Evolutionary conservation across 192 early-diverging fungal genomes (phyloP), one percentile per base, ranked within the genome.

Genomic region (Ramicandelaber brevisporus): DNA sequence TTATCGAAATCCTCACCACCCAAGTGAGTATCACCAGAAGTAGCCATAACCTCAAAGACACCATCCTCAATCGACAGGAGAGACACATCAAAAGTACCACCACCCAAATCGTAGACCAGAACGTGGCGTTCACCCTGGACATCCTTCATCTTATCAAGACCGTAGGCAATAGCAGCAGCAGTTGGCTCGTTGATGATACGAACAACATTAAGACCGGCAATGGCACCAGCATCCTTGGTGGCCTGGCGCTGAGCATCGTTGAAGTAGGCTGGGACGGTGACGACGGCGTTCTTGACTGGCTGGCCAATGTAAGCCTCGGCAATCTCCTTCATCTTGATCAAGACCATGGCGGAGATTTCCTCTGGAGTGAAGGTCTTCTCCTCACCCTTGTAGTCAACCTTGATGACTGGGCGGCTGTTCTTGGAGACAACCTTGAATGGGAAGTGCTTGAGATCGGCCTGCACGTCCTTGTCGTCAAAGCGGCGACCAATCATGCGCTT

Each of bases 1-100:
- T 88, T 79, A 61, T 95, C 89, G 53, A 95, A 95, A 61, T 95
- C 89, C 58, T 96, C 89, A 53, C 89, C 89, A 49, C 89, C 89
- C 52, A 89, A 61, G 40, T 88, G 83, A 28, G 89, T 90, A 68
- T 96, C 85, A 59, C 89, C 89, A 43, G 77, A 75, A 42, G 86
- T 92, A 25, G 89, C 70, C 43, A 84, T 58, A 29, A 96, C 86
- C 43, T 86, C 86, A 48, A 92, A 96, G 40, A 96, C 78, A 55
- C 89, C 86, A 48, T 85, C 78, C 38, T 84, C 79, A 33, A 92
- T 87, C 34, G 82, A 77, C 42, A 92, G 57, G 30, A 92, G 65
- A 19, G 86, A 92, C n/a, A 96, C 86, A 72, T 96, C 86, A 45
- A 92, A 89, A 55, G 85, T 77, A 67, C 86, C 89, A 57, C 89